phyloP scores from a whole-genome alignment of 2,329 filamentous ascomycete species.

The Penicillium corylophilum region DNA sequence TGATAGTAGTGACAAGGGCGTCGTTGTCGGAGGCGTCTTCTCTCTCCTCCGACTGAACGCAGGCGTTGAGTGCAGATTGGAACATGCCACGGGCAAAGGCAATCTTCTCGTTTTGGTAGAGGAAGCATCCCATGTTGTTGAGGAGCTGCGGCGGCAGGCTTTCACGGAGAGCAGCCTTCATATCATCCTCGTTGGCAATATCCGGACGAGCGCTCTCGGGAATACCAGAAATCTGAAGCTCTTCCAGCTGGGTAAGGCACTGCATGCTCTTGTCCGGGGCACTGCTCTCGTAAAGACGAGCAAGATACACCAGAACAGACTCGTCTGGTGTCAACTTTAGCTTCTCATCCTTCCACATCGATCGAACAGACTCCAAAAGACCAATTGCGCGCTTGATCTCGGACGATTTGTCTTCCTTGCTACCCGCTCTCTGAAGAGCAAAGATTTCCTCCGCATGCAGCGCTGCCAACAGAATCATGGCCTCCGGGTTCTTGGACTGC shows the following conservation, averaged over 20 bases:
- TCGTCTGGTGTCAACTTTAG: constrained; percentile 78
- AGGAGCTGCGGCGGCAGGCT: constrained; percentile 83
- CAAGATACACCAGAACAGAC: constrained; percentile 85
- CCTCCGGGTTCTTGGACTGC: constrained; percentile 77
- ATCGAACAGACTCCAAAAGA: constrained; percentile 79
- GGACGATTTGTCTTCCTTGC: constrained; percentile 84
- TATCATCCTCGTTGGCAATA: constrained; percentile 59
- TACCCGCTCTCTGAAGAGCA: constrained; percentile 67
- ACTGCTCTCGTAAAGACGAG: constrained; percentile 83
- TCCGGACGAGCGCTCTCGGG: constrained; percentile 66
- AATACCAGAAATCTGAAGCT: constrained; percentile 80
- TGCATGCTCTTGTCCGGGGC: constrained; percentile 87
- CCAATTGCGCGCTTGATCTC: constrained; percentile 84
- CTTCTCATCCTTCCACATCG: constrained; percentile 90
- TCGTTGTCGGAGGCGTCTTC: constrained; percentile 80
- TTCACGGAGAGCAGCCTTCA: constrained; percentile 64
- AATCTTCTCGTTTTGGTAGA: constrained; percentile 83
- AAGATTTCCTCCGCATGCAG: constrained; percentile 95
- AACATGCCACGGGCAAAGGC: constrained; percentile 81
- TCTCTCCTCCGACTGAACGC: constrained; percentile 74
- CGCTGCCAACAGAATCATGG: constrained; percentile 87
- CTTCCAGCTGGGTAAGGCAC: constrained; percentile 87
- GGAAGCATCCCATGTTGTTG: constrained; percentile 97
- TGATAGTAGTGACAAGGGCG: constrained; percentile 90
- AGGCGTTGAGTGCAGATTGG: constrained; percentile 85